Conservation (phyloP, 1,284 basidiomycete species). For the Trichosporon coremiiforme region DNA sequence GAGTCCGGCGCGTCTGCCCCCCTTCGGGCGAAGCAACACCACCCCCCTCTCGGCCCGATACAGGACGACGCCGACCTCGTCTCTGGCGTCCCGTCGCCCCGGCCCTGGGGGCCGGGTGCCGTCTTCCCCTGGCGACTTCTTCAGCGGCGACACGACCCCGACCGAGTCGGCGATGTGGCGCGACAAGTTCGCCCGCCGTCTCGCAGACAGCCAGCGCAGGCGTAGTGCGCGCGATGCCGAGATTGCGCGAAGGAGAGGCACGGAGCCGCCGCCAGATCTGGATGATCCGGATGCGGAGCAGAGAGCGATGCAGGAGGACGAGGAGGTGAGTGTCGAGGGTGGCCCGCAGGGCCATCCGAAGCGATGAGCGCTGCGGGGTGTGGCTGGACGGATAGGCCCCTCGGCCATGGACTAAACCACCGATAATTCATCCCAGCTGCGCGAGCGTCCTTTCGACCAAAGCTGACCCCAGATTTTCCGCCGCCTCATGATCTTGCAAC, state of each 20-base stretch:
- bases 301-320: constrained; percentile 47
- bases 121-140: constrained; percentile 34
- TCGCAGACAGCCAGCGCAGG: constrained; percentile 43
- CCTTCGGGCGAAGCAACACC: constrained; percentile 1
- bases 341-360: background rate
- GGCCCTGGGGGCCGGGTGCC: background rate
- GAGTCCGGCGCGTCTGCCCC: constrained; percentile 19
- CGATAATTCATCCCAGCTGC: no score
- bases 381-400: no score
- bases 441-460: no score
- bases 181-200: constrained; percentile 41
- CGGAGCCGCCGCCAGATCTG: constrained; percentile 18
- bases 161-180: constrained; percentile 48
- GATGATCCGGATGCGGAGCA: constrained; percentile 42
- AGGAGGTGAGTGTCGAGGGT: constrained; percentile 42
- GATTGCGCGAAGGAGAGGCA: constrained; percentile 38
- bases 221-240: constrained; percentile 35
- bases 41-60: constrained; percentile 31
- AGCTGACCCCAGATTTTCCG: constrained; percentile 47
- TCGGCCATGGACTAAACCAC: no score
- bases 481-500: constrained; percentile 47
- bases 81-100: constrained; percentile 3
- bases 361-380: no score
- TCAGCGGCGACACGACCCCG: constrained; percentile 44
- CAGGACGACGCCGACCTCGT: constrained; percentile 20